phyloP scores from a whole-genome alignment of 768 basidiomycete genomes.

The Sistotremastrum suecicum region DNA sequence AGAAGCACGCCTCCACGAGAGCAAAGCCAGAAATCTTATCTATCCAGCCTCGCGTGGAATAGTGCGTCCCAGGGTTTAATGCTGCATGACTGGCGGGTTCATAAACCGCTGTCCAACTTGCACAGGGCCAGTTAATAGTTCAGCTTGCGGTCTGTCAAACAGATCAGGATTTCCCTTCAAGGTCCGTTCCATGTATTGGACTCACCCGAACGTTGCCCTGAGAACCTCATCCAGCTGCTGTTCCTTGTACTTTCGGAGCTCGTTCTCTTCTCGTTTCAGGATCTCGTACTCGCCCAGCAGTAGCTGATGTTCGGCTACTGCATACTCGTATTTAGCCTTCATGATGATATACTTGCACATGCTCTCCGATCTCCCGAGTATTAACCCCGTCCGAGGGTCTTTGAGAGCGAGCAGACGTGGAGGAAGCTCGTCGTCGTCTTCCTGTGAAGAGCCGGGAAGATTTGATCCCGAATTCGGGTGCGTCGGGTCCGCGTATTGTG shows the following conservation, averaged over 20 bases:
- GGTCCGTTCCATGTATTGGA: conserved; percentile 1
- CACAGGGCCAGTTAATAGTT: too few species aligned
- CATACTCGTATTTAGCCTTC: conserved; percentile 69
- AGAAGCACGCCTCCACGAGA: too few species aligned
- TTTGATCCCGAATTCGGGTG: too few species aligned
- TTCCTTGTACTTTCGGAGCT: conserved; percentile 34
- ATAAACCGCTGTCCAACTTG: too few species aligned
- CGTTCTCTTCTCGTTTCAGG: conserved; percentile 31
- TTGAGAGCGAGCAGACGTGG: conserved; percentile 34
- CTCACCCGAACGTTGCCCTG: conserved; percentile 36
- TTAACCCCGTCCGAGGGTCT: conserved; percentile 45
- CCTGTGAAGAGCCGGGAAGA: conserved; percentile 1
- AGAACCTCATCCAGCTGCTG: conserved; percentile 40
- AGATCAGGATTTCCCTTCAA: too few species aligned
- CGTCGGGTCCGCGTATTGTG: too few species aligned
- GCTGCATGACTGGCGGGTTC: too few species aligned
- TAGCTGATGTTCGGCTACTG: conserved; percentile 49
- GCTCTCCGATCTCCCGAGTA: conserved; percentile 52
- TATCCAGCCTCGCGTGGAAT: too few species aligned
- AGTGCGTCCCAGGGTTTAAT: too few species aligned
- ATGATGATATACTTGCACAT: conserved; percentile 59
- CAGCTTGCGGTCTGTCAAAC: too few species aligned
- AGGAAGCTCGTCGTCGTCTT: conserved; percentile 34
- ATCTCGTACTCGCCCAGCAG: conserved; percentile 52
- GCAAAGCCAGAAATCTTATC: too few species aligned